phyloP scores from a whole-genome alignment of 768 basidiomycete genomes.

The Tulasnella sp. region DNA sequence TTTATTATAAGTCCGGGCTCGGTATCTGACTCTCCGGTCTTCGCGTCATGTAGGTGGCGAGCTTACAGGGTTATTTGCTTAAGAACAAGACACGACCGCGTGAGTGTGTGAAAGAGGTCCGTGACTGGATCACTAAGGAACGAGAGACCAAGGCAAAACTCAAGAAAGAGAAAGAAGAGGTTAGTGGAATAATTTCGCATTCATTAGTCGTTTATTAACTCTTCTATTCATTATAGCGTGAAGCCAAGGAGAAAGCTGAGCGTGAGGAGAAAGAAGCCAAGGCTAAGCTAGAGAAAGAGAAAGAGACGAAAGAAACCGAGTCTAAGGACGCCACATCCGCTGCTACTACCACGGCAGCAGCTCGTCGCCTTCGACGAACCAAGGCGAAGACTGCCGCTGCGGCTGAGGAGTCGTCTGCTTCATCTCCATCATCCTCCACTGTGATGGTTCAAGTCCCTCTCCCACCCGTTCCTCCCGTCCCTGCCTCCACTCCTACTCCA shows the following conservation, averaged over 20 bases:
- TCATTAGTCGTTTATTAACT: background rate
- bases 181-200: background rate
- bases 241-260: constrained; percentile 59
- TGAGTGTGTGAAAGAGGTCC: constrained; percentile 71
- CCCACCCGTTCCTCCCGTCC: background rate
- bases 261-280: constrained; percentile 53
- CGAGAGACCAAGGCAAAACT: constrained; percentile 73
- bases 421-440: background rate
- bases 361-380: constrained; percentile 18
- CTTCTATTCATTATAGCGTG: constrained; percentile 36
- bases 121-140: constrained; percentile 61
- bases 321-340: constrained; percentile 27
- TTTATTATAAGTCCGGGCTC: background rate
- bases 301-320: constrained; percentile 32
- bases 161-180: constrained; percentile 50
- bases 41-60: constrained; percentile 46
- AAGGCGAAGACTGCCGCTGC: constrained; percentile 19
- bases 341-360: constrained; percentile 16
- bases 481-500: background rate
- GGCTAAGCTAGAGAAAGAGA: constrained; percentile 39
- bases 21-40: background rate
- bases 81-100: constrained; percentile 80
- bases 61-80: constrained; percentile 66
- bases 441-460: background rate
- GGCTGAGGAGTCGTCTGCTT: constrained; percentile 4